Evolutionary conservation across 495 filamentous ascomycete genomes (phyloP), one percentile per base, ranked within the genome.

Genomic region (Sordaria brevicollis): DNA sequence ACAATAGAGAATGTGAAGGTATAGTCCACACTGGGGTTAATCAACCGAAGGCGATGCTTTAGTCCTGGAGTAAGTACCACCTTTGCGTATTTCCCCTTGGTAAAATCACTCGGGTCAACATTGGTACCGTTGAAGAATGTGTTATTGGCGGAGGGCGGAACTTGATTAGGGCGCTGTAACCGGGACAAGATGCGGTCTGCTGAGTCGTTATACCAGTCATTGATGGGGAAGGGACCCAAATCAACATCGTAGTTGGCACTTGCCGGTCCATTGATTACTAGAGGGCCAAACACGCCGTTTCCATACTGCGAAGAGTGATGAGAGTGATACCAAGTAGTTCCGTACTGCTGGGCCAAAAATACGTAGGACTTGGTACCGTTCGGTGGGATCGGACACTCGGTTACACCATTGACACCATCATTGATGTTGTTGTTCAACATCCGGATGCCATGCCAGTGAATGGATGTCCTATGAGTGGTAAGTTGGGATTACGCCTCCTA

Each of bases 231-330:
- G 11, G 80, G 70, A 17, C 82, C 85, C 9, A 85, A 74, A 72
- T 86, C 84, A 57, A 79, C 75, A 33, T 89, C 86, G 69, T 89
- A 88, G 38, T 85, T 73, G 43, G 75, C 77, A 33, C 78, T 81
- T 1, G 78, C 75, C 0, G 88, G 88, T 0, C 88, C 88, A 54
- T 88, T 80, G 72, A 90, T 84, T 17, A 86, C 78, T 25, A 90
- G 76, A 2, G 86, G 77, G 1, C 87, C 88, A n/a, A 77, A 57
- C 19, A 75, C 67, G 65, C 85, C 86, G 31, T 84, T 81, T 13
- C 79, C 77, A 72, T 87, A 89, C 69, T 88, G 85, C 5, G 81
- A 79, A 11, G 79, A 80, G 75, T 84, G 86, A 68, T 89, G 87
- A 17, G 81, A 80, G 68, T 89, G 87, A 66, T 85, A 88, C 84